Conservation (phyloP, 192 early-diverging fungal species). For the Linnemannia elongata region DNA sequence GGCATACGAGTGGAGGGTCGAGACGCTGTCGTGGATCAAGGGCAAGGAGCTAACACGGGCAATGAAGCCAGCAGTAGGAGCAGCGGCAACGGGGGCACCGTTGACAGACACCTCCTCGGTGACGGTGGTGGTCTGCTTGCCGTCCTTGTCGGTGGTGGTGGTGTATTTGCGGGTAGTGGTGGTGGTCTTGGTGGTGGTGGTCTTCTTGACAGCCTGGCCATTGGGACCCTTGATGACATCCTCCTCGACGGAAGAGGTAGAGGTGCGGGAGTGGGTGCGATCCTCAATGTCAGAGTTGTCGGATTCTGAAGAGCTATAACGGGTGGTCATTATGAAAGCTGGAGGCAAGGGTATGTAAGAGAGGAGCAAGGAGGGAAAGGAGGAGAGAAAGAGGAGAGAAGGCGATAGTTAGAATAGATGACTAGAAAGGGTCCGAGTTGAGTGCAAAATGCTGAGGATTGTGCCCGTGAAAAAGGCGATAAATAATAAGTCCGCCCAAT, state of each 20-base stretch:
- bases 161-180: constrained; percentile 19
- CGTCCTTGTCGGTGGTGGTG: constrained; percentile 53
- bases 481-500: not conserved
- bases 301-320: constrained; percentile 42
- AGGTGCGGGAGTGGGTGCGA: constrained; percentile 63
- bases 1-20: constrained; percentile 62
- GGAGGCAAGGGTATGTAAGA: not conserved
- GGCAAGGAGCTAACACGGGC: constrained; percentile 66
- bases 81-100: constrained; percentile 47
- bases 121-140: constrained; percentile 65
- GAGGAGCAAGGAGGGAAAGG: not conserved
- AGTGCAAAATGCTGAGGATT: not conserved
- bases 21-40: constrained; percentile 65
- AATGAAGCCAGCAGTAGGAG: constrained; percentile 19
- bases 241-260: constrained; percentile 63
- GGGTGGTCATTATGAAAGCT: constrained; percentile 50
- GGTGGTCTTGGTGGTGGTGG: constrained; percentile 31
- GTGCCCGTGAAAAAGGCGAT: not conserved
- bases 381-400: constrained; percentile 4
- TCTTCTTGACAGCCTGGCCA: constrained; percentile 10
- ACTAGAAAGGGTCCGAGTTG: constrained; percentile 1
- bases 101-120: constrained; percentile 63
- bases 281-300: constrained; percentile 42
- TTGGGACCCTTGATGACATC: constrained; percentile 57
- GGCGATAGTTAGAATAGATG: constrained; percentile 6